These are phyloP conservation scores for Sambucus nigra DNA, from an alignment of 129 eudicot genomes.

Conservation along the genomic window DNA sequence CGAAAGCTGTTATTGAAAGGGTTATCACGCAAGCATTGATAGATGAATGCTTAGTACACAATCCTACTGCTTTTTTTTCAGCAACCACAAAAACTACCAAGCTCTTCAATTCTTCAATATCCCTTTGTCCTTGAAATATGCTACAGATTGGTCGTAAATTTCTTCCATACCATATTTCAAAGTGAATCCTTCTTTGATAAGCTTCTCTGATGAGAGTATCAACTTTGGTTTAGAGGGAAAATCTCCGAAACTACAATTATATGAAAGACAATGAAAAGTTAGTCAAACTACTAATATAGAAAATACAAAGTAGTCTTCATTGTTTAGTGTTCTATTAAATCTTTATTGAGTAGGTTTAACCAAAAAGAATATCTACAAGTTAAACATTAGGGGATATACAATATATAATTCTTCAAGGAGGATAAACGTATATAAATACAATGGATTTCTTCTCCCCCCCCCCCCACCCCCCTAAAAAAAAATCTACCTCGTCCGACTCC, in stretches of 20 bases:
- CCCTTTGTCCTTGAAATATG: constrained; percentile 21
- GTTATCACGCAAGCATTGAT: neutral
- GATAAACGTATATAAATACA: too few relatives aligned
- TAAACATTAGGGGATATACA: too few relatives aligned
- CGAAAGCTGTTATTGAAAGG: neutral
- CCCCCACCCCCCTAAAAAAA: too few relatives aligned
- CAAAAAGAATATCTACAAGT: too few relatives aligned
- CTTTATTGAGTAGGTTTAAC: too few relatives aligned
- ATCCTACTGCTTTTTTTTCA: neutral
- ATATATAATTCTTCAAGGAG: too few relatives aligned
- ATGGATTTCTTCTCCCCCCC: too few relatives aligned
- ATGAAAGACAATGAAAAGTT: neutral
- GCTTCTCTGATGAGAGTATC: constrained; percentile 29
- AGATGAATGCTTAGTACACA: neutral
- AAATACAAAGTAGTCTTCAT: too few relatives aligned
- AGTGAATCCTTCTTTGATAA: constrained; percentile 27
- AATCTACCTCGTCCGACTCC: too few relatives aligned
- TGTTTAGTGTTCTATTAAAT: too few relatives aligned
- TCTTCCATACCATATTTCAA: constrained; percentile 33
- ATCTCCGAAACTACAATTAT: constrained; percentile 23
- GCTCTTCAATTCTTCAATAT: constrained; percentile 12
- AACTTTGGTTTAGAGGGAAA: constrained; percentile 31
- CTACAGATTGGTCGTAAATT: constrained; percentile 23
- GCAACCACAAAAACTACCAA: neutral
- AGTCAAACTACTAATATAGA: neutral